phyloP scores from a whole-genome alignment of 192 early-diverging fungal genomes.

The Coemansia guatemalensis region DNA sequence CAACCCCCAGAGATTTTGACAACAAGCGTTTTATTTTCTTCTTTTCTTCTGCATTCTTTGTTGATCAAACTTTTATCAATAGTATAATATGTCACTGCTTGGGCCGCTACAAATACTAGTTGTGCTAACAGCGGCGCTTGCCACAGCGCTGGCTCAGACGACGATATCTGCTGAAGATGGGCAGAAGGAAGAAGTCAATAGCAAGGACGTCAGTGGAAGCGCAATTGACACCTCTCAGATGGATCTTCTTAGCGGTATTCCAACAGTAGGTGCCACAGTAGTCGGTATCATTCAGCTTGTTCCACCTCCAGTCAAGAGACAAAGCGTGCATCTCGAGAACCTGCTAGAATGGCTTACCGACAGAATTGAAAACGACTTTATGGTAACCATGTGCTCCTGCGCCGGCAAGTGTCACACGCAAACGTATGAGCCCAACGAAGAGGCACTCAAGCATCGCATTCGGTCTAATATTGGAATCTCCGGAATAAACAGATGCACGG shows the following conservation, averaged over 20 bases:
- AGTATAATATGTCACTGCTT: no score
- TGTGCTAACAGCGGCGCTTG: no score
- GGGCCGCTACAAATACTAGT: no score
- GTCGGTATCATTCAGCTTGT: conserved; percentile 23
- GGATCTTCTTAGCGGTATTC: conserved; percentile 27
- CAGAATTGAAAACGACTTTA: conserved; percentile 24
- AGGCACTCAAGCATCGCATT: conserved; percentile 15
- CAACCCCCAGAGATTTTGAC: no score
- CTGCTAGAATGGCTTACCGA: conserved; percentile 19
- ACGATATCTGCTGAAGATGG: no score
- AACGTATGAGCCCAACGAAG: conserved; percentile 13
- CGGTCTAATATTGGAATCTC: conserved; percentile 14
- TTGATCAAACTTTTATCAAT: no score
- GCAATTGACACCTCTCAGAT: conserved; percentile 16
- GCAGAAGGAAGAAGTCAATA: not conserved
- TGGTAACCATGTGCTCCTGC: conserved; percentile 19
- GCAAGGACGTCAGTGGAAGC: not conserved
- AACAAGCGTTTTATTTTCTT: no score
- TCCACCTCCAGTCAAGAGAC: conserved; percentile 16
- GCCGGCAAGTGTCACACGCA: conserved; percentile 16
- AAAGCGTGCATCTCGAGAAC: conserved; percentile 1
- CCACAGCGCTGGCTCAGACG: no score
- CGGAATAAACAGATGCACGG: conserved; percentile 9
- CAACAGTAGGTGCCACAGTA: conserved; percentile 3
- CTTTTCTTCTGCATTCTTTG: no score